Conservation (phyloP, 805 yeast species). For the Babjeviella inositovora region DNA sequence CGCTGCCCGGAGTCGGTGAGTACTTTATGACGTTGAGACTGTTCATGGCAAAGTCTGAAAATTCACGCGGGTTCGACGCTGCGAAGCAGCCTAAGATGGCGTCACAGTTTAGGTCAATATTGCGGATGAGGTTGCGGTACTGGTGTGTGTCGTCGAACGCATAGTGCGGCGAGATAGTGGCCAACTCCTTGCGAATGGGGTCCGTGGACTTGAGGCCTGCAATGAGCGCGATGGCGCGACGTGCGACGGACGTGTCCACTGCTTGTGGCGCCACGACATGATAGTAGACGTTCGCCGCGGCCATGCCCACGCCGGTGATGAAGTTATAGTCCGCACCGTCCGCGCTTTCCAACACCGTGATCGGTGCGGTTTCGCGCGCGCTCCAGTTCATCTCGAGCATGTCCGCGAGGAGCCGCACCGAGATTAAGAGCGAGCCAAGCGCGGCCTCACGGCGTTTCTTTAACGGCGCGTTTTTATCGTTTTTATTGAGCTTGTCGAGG, state of each 20-base stretch:
- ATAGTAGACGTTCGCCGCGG: constrained; percentile 13
- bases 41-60: constrained; percentile 13
- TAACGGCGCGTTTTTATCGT: constrained; percentile 8
- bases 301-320: constrained; percentile 10
- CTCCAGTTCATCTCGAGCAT: constrained; percentile 22
- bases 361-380: constrained; percentile 7
- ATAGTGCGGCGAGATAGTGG: constrained; percentile 8
- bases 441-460: constrained; percentile 9
- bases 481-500: constrained; percentile 10
- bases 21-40: constrained; percentile 14
- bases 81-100: constrained; percentile 26
- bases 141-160: constrained; percentile 5
- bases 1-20: constrained; percentile 12
- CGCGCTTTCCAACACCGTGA: constrained; percentile 8
- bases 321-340: constrained; percentile 6
- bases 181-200: constrained; percentile 11
- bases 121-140: constrained; percentile 8
- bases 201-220: constrained; percentile 9
- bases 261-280: constrained; percentile 14
- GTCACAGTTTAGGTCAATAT: constrained; percentile 19
- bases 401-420: constrained; percentile 21
- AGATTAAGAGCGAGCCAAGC: constrained; percentile 15
- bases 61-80: constrained; percentile 30
- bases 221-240: constrained; percentile 2
- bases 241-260: constrained; percentile 9